Evolutionary conservation across 2,329 filamentous ascomycete species (phyloP).

Genomic region (Apiospora kogelbergensis): DNA sequence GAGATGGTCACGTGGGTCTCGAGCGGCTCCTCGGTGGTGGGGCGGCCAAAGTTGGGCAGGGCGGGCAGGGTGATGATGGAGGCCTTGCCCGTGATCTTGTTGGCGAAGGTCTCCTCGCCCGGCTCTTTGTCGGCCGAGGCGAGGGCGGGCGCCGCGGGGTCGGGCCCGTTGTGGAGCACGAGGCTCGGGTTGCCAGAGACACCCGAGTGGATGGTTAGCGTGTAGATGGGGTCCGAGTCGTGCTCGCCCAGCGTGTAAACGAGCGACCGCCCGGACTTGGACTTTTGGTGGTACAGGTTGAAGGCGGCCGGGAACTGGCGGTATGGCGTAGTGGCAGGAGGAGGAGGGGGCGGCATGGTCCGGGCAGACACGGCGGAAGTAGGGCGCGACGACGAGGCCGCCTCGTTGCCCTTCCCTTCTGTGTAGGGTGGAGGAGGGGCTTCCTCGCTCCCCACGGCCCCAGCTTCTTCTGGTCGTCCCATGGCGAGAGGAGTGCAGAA

Average conservation of each 20-base stretch:
- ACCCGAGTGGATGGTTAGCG: conserved; percentile 26
- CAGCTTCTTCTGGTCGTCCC: conserved; percentile 13
- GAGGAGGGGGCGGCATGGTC: not conserved
- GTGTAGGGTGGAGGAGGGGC: conserved; percentile 14
- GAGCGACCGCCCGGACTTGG: conserved; percentile 11
- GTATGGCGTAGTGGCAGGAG: conserved; percentile 2
- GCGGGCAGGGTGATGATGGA: conserved; percentile 30
- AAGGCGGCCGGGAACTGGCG: conserved; percentile 34
- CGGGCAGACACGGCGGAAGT: not conserved
- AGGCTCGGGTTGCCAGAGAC: conserved; percentile 29
- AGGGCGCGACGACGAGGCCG: not conserved
- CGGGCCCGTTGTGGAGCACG: conserved; percentile 35
- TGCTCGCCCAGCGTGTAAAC: conserved; percentile 30
- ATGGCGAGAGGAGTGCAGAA: not conserved
- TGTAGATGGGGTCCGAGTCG: conserved; percentile 32
- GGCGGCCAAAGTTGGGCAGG: conserved; percentile 16
- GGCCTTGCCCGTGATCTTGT: conserved; percentile 10
- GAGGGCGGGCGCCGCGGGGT: conserved; percentile 27
- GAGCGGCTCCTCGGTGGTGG: conserved; percentile 14
- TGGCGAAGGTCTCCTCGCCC: not conserved
- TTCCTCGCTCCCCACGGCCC: conserved; percentile 9
- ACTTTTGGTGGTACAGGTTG: conserved; percentile 30
- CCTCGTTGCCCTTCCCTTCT: not conserved
- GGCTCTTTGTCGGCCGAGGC: conserved; percentile 24
- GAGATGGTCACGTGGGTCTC: conserved; percentile 2